These are phyloP conservation scores for Pseudopithomyces maydicus DNA, from an alignment of 2,329 filamentous ascomycete species.

Conservation along the genomic window DNA sequence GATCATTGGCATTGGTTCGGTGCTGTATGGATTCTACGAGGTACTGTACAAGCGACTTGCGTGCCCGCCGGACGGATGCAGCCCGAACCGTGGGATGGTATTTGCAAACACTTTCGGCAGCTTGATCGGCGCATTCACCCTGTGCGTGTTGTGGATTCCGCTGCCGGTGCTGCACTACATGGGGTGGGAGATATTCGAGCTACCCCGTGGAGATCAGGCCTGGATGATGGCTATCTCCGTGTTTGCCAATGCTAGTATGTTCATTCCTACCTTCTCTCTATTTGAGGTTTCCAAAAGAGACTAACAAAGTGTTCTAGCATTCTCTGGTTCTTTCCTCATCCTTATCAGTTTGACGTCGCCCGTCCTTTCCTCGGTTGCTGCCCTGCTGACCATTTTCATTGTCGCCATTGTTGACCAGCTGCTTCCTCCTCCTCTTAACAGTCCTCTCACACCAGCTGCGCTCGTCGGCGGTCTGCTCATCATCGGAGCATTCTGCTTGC, in stretches of 20 bases:
- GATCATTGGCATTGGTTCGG: conserved; percentile 86
- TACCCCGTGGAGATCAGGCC: conserved; percentile 78
- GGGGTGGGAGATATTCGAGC: conserved; percentile 80
- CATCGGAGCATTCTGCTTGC: conserved; percentile 81
- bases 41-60: conserved; percentile 93
- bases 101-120: conserved; percentile 94
- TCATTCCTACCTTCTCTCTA: neutral
- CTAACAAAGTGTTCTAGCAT: conserved; percentile 53
- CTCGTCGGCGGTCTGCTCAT: conserved; percentile 85
- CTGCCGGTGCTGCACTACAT: conserved; percentile 80
- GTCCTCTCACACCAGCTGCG: conserved; percentile 74
- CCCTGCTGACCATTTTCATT: conserved; percentile 93
- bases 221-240: conserved; percentile 82
- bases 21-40: conserved; percentile 96
- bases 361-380: conserved; percentile 89
- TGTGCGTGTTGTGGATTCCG: conserved; percentile 89
- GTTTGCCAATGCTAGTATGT: conserved; percentile 78
- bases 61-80: conserved; percentile 88
- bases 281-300: conserved; percentile 12
- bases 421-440: conserved; percentile 70
- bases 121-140: conserved; percentile 83
- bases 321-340: conserved; percentile 90
- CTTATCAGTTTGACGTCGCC: conserved; percentile 92
- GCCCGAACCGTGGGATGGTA: conserved; percentile 85
- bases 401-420: conserved; percentile 92